These are phyloP conservation scores for Aspergillus steynii DNA, from an alignment of 495 filamentous ascomycete species.

Conservation along the genomic window DNA sequence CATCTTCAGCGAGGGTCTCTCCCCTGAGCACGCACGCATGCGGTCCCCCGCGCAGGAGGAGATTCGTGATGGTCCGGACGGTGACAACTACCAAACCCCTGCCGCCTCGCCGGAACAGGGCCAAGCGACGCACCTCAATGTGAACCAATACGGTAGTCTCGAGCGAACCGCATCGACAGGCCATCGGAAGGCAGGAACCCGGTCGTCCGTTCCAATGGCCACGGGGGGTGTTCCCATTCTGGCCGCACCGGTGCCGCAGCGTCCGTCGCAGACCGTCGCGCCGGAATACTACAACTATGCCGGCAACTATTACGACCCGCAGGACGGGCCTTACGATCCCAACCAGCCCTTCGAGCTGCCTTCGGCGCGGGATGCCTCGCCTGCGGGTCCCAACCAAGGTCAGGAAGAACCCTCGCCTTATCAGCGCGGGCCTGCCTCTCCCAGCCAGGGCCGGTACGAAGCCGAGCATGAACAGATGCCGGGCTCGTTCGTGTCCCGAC, in stretches of 20 bases:
- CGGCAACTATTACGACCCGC: slow-evolving; percentile 15
- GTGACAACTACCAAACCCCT: slow-evolving; percentile 31
- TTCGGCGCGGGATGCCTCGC: slow-evolving; percentile 4
- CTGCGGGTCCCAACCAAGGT: background rate
- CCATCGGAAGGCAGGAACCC: slow-evolving; percentile 37
- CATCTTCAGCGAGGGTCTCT: slow-evolving; percentile 39
- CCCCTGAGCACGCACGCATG: slow-evolving; percentile 44
- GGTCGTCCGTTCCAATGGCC: slow-evolving; percentile 19
- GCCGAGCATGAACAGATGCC: slow-evolving; percentile 9
- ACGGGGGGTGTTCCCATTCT: slow-evolving; percentile 19
- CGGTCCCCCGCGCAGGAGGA: slow-evolving; percentile 38
- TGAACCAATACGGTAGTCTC: slow-evolving; percentile 26
- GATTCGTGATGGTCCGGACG: slow-evolving; percentile 26
- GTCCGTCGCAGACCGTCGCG: background rate
- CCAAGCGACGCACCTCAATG: slow-evolving; percentile 20
- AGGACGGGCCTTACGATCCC: slow-evolving; percentile 14
- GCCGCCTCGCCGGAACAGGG: slow-evolving; percentile 25
- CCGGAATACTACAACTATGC: slow-evolving; percentile 17
- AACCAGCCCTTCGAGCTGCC: slow-evolving; percentile 18
- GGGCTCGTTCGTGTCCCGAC: slow-evolving; percentile 6
- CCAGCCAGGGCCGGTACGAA: background rate
- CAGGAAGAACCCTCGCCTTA: slow-evolving; percentile 11
- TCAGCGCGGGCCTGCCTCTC: background rate
- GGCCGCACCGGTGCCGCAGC: slow-evolving; percentile 17
- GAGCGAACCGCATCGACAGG: slow-evolving; percentile 43